Percentiles rank a stretch among this genome's conserved stretches.
These are phyloP conservation scores for Coniochaeta sp. DNA, from an alignment of 2,329 filamentous ascomycete species.

Conservation along the genomic window DNA sequence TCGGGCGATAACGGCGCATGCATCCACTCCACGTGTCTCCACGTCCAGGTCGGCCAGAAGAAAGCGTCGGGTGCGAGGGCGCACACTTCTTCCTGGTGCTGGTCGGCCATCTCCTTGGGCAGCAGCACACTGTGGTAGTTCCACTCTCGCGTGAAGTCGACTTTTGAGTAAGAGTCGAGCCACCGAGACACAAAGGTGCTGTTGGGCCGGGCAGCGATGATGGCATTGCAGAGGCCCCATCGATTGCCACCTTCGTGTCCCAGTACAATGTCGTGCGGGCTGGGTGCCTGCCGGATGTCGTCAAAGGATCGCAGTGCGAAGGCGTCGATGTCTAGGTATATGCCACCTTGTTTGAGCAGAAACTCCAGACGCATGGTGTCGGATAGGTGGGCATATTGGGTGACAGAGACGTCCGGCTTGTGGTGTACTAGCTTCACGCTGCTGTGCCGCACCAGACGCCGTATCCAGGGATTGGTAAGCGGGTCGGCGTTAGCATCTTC, in stretches of 20 bases:
- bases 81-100: conserved; percentile 21
- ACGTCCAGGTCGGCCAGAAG: conserved; percentile 33
- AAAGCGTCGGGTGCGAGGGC: conserved; percentile 25
- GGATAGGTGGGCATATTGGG: conserved; percentile 16
- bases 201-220: conserved; percentile 26
- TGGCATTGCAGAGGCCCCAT: conserved; percentile 28
- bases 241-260: conserved; percentile 27
- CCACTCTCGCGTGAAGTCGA: conserved; percentile 25
- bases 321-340: conserved; percentile 21
- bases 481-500: conserved; percentile 21
- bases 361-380: conserved; percentile 19
- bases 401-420: conserved; percentile 18
- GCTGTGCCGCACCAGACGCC: conserved; percentile 22
- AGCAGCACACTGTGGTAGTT: conserved; percentile 29
- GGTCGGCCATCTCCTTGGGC: conserved; percentile 11
- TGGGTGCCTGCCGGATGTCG: conserved; percentile 9
- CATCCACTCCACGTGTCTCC: conserved; percentile 28
- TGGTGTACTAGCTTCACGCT: conserved; percentile 19
- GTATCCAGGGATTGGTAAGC: conserved; percentile 26
- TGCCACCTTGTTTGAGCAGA: conserved; percentile 15
- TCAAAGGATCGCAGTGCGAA: conserved; percentile 14
- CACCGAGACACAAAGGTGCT: conserved; percentile 26
- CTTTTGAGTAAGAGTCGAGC: conserved; percentile 23
- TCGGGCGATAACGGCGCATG: conserved; percentile 20
- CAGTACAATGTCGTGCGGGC: conserved; percentile 16